Conservation (phyloP, 2,329 filamentous ascomycete species). For the Aspergillus chevalieri region DNA sequence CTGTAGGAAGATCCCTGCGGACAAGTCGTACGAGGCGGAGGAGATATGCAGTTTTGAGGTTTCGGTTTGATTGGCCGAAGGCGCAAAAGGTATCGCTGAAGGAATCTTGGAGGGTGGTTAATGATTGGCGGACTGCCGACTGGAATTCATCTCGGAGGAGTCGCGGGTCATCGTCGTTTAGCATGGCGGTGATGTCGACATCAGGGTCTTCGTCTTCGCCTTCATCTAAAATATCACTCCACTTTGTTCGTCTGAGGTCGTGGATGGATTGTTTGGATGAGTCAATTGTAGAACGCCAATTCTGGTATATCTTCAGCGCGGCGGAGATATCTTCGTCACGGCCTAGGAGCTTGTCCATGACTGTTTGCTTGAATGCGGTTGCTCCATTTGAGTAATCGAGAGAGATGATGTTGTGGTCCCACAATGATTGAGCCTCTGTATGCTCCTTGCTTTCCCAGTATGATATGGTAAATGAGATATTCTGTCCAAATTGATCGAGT, state of each 20-base stretch:
- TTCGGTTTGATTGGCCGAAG: slow-evolving; percentile 42
- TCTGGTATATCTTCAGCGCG: slow-evolving; percentile 59
- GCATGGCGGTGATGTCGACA: slow-evolving; percentile 33
- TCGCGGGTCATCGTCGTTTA: slow-evolving; percentile 67
- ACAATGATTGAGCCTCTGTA: slow-evolving; percentile 53
- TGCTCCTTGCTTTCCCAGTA: slow-evolving; percentile 54
- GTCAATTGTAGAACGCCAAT: slow-evolving; percentile 69
- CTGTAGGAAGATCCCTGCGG: slow-evolving; percentile 56
- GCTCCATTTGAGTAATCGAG: slow-evolving; percentile 62
- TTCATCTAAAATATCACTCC: slow-evolving; percentile 35
- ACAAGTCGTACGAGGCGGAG: slow-evolving; percentile 70
- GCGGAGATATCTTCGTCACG: slow-evolving; percentile 60
- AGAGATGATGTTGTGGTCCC: slow-evolving; percentile 60
- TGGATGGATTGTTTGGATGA: slow-evolving; percentile 31
- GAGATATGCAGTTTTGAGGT: slow-evolving; percentile 56
- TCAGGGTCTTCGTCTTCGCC: slow-evolving; percentile 34
- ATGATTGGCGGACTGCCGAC: slow-evolving; percentile 51
- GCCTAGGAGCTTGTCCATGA: slow-evolving; percentile 66
- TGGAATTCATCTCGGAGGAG: slow-evolving; percentile 57
- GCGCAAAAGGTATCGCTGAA: slow-evolving; percentile 42
- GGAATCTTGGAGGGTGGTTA: slow-evolving; percentile 46
- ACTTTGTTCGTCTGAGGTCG: slow-evolving; percentile 29
- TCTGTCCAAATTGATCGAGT: slow-evolving; percentile 59
- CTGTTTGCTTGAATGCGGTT: slow-evolving; percentile 59
- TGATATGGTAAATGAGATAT: slow-evolving; percentile 57